Conservation (phyloP, 2,329 filamentous ascomycete genomes). For the Pseudogymnoascus sp. region DNA sequence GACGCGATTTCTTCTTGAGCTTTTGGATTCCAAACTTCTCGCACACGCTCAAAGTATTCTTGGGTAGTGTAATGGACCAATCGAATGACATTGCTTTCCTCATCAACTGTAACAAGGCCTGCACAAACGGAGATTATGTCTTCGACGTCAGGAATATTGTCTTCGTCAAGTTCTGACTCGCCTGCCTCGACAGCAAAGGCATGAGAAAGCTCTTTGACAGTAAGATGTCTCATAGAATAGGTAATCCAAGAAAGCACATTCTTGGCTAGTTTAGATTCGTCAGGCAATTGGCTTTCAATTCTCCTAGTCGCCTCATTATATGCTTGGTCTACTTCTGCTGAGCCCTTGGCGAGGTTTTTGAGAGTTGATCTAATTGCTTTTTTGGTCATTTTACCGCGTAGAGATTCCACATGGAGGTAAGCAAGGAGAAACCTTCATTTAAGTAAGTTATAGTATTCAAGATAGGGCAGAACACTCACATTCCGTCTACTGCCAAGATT, state of each 20-base stretch:
- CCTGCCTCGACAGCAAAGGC: neutral
- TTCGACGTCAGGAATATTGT: neutral
- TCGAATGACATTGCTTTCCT: conserved; percentile 12
- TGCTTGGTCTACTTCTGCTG: neutral
- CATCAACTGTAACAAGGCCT: conserved; percentile 17
- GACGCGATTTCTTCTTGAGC: neutral
- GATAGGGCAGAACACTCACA: neutral
- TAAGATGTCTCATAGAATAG: neutral
- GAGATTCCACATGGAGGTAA: neutral
- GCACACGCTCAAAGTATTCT: conserved; percentile 19
- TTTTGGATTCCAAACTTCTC: neutral
- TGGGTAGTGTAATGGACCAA: conserved; percentile 24
- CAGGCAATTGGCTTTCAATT: neutral
- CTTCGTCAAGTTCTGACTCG: neutral
- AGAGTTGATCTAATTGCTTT: neutral
- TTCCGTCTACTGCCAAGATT: neutral
- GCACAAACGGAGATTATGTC: conserved; percentile 22
- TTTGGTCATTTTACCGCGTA: neutral
- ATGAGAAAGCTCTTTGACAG: neutral
- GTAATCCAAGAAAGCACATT: neutral
- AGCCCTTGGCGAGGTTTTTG: neutral
- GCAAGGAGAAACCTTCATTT: conserved; percentile 3
- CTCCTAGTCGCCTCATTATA: neutral
- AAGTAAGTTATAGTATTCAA: neutral
- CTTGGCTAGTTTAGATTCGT: neutral